These are phyloP conservation scores for Austroboletus festivus DNA, from an alignment of 768 basidiomycete genomes.

Conservation along the genomic window DNA sequence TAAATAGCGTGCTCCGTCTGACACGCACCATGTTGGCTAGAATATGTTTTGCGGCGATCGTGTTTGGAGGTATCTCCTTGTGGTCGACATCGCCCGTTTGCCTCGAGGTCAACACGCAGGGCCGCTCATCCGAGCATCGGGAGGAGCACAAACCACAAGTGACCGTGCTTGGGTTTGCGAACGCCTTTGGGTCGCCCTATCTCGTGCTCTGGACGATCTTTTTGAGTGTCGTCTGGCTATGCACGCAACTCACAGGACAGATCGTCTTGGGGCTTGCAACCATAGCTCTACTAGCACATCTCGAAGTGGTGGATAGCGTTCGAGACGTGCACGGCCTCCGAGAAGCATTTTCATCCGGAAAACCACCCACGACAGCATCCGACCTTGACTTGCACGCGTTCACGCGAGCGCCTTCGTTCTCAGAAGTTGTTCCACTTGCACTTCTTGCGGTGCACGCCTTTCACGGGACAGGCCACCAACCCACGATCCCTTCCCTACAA, in stretches of 20 bases:
- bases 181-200: constrained; percentile 87
- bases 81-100: constrained; percentile 80
- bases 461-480: constrained; percentile 90
- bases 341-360: constrained; percentile 46
- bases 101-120: constrained; percentile 52
- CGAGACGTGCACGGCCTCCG: constrained; percentile 64
- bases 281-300: constrained; percentile 65
- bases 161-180: constrained; percentile 79
- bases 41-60: constrained; percentile 45
- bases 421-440: constrained; percentile 69
- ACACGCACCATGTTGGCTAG: constrained; percentile 63
- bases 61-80: constrained; percentile 52
- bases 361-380: constrained; percentile 48
- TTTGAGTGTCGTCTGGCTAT: constrained; percentile 50
- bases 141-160: constrained; percentile 42
- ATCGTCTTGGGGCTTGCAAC: constrained; percentile 63
- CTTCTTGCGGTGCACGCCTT: constrained; percentile 76
- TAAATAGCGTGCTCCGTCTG: constrained; percentile 44
- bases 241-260: constrained; percentile 81
- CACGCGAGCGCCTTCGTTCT: constrained; percentile 47
- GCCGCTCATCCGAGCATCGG: constrained; percentile 7
- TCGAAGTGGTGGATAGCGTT: constrained; percentile 80
- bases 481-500: constrained; percentile 83
- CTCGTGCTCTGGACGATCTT: constrained; percentile 73
- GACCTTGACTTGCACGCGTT: constrained; percentile 29